These are phyloP conservation scores for Hemisphaericaspora nanyangensis DNA, from an alignment of 805 yeast genomes.

Conservation along the genomic window DNA sequence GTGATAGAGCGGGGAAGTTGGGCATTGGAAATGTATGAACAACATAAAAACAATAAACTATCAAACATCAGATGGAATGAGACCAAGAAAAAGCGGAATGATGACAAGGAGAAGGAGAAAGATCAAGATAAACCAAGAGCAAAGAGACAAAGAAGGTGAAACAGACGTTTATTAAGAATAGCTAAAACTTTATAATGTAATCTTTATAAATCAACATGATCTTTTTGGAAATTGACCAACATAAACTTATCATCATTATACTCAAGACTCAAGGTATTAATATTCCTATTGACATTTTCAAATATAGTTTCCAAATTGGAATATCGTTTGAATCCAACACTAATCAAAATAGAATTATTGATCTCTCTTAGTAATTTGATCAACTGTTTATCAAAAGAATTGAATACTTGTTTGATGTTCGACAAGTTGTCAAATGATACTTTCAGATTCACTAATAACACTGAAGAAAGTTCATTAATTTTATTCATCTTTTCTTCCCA, in stretches of 20 bases:
- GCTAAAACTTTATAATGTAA: neutral
- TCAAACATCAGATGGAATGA: slow-evolving; percentile 10
- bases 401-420: slow-evolving; percentile 15
- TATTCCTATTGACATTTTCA: slow-evolving; percentile 26
- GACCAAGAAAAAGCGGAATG: too few species aligned
- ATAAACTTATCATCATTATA: slow-evolving; percentile 31
- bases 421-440: slow-evolving; percentile 20
- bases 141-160: neutral
- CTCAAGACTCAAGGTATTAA: slow-evolving; percentile 24
- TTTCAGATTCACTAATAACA: slow-evolving; percentile 19
- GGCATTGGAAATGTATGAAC: slow-evolving; percentile 30
- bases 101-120: too few species aligned
- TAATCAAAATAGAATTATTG: slow-evolving; percentile 21
- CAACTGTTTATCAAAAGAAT: slow-evolving; percentile 17
- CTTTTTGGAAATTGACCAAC: slow-evolving; percentile 35
- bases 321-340: slow-evolving; percentile 18
- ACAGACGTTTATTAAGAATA: slow-evolving; percentile 3
- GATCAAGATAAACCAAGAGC: too few species aligned
- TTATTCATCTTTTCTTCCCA: slow-evolving; percentile 3
- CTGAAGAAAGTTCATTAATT: slow-evolving; percentile 19
- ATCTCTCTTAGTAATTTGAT: slow-evolving; percentile 17
- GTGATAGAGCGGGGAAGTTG: slow-evolving; percentile 34
- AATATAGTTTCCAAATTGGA: slow-evolving; percentile 33
- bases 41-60: slow-evolving; percentile 21
- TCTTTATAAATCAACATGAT: slow-evolving; percentile 25